A percentile compares a stretch with the other conserved stretches of the same genome.
Conservation (phyloP, 1,284 basidiomycete genomes). For the Somion occarium region DNA sequence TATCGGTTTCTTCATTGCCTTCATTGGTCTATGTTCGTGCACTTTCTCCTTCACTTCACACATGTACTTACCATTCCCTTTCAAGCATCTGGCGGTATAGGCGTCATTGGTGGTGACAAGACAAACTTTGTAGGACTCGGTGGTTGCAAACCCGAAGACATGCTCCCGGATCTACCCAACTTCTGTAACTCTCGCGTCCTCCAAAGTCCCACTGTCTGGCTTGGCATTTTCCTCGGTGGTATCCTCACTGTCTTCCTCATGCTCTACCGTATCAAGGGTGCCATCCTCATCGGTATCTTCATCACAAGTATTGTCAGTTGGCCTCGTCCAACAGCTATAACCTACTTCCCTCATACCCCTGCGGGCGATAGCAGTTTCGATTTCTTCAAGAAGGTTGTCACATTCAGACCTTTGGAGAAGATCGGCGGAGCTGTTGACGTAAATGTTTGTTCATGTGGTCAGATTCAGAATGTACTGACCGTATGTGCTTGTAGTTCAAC, state of each 20-base stretch:
- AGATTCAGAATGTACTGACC: conserved; percentile 1
- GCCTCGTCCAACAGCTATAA: conserved; percentile 79
- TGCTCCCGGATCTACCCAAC: conserved; percentile 34
- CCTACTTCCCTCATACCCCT: conserved; percentile 75
- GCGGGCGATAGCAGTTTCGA: conserved; percentile 72
- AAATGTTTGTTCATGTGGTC: conserved; percentile 25
- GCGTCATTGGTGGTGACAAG: conserved; percentile 73
- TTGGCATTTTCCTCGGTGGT: conserved; percentile 88
- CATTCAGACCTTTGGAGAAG: conserved; percentile 62
- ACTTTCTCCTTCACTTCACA: background rate
- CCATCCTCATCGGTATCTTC: conserved; percentile 81
- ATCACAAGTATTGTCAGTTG: conserved; percentile 86
- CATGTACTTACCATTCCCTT: background rate
- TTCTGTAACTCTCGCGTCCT: conserved; percentile 71
- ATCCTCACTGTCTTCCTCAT: conserved; percentile 76
- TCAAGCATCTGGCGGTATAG: conserved; percentile 60
- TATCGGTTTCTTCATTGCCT: conserved; percentile 83
- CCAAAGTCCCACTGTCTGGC: conserved; percentile 77
- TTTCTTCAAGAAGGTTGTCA: conserved; percentile 86
- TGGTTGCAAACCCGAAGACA: conserved; percentile 55
- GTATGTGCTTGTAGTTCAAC: background rate
- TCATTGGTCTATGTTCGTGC: conserved; percentile 59
- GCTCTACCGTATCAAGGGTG: conserved; percentile 83
- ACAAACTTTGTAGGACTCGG: conserved; percentile 77
- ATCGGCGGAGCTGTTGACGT: conserved; percentile 64